phyloP scores from a whole-genome alignment of 2,329 filamentous ascomycete genomes.

The Aspergillus eucalypticola region DNA sequence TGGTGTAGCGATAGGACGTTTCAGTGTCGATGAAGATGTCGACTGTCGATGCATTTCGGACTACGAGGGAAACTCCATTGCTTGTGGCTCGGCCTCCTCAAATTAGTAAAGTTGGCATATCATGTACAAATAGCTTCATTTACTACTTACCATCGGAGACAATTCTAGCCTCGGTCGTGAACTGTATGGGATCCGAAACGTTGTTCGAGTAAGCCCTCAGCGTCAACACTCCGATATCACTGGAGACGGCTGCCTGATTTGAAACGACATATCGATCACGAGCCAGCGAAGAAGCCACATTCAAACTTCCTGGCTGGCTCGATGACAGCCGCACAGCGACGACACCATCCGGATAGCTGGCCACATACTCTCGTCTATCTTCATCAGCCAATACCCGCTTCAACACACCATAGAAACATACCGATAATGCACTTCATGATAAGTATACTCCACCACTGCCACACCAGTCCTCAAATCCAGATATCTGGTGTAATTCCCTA shows the following conservation, averaged over 20 bases:
- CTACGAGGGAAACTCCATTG: background rate
- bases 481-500: slow-evolving; percentile 10
- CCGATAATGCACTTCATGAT: slow-evolving; percentile 9
- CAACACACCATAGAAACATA: background rate
- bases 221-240: background rate
- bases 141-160: background rate
- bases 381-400: background rate
- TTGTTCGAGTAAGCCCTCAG: slow-evolving; percentile 1
- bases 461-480: slow-evolving; percentile 10
- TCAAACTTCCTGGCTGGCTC: background rate
- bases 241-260: background rate
- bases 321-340: slow-evolving; percentile 9
- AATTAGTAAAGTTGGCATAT: too few species aligned
- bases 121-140: too few species aligned
- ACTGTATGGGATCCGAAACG: background rate
- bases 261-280: slow-evolving; percentile 1
- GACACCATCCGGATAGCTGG: slow-evolving; percentile 14
- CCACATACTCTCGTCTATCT: slow-evolving; percentile 15
- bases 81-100: too few species aligned
- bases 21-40: slow-evolving; percentile 13
- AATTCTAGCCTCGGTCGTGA: background rate
- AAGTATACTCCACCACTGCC: slow-evolving; percentile 9
- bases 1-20: slow-evolving; percentile 10
- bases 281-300: slow-evolving; percentile 5
- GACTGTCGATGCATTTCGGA: background rate